Evolutionary conservation across 345 rosid species (phyloP), one percentile per base, ranked within the genome.

Genomic region (Pugionium cornutum): DNA sequence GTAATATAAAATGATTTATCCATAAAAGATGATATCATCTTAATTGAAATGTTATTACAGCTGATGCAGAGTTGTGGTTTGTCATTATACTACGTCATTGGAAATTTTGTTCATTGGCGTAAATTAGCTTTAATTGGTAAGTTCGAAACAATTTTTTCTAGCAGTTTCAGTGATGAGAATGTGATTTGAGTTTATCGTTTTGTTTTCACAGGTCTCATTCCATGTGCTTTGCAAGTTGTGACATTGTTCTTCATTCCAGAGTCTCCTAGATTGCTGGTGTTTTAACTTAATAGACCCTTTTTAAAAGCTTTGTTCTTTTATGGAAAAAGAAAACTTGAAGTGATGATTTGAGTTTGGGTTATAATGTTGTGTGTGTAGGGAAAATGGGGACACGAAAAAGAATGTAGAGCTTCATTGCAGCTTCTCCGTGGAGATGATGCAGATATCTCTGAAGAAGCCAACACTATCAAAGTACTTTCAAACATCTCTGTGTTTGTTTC

Each of bases 211-310:
- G 81, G 75, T 49, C 34, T 62, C 2, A 42, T 76, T 57, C 81
- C 84, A 46, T 62, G 76, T 61, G 39, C 28, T 30, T 37, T 84
- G 26, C 86, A 82, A 52, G 66, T 80, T 53, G 61, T 75, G 11
- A 71, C 72, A 34, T 53, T 84, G 48, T 78, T 78, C 62, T 76
- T 82, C 74, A 75, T 84, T 34, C 84, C 89, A 7, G 89, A 84
- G 54, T 84, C 89, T 35, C 89, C 89, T 25, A 77, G 84, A 73
- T 72, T 81, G 69, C 45, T 84, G 78, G 78, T 75, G 63, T 49
- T 67, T 49, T 67, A 39, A 4, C 25, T 52, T 52, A 53, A 44
- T 57, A 29, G 1, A 44, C 53, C 53, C 28, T 51, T 73, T 58
- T 44, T 4, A 0, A 3, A 32, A 40, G 3, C 1, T 51, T 68